phyloP scores from a whole-genome alignment of 2,329 filamentous ascomycete genomes.

The Macrophomina pseudophaseolina region DNA sequence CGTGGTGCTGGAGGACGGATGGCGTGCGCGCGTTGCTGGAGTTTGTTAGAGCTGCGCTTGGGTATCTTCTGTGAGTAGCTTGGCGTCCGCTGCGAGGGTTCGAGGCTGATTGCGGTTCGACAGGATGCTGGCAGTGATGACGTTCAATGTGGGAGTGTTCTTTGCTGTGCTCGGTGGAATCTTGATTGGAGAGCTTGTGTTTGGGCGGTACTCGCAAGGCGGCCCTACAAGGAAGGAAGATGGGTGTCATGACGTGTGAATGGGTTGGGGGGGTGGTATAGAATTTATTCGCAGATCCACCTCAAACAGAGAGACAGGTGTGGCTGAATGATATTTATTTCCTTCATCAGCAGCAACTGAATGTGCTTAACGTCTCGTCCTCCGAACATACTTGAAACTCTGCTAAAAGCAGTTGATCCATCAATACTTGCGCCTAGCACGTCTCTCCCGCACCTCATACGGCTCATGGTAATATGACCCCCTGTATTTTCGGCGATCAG shows the following conservation, averaged over 20 bases:
- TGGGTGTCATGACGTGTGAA: conserved; percentile 35
- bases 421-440: too few relatives aligned
- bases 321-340: too few relatives aligned
- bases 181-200: conserved; percentile 36
- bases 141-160: conserved; percentile 40
- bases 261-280: too few relatives aligned
- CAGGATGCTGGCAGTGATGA: conserved; percentile 42
- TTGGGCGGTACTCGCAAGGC: conserved; percentile 36
- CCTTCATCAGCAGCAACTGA: too few relatives aligned
- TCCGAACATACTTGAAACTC: too few relatives aligned
- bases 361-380: too few relatives aligned
- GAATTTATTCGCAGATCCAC: too few relatives aligned
- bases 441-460: not conserved
- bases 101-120: not conserved
- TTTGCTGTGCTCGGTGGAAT: conserved; percentile 39
- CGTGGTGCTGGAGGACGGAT: conserved; percentile 35
- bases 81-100: not conserved
- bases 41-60: conserved; percentile 35
- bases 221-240: conserved; percentile 34
- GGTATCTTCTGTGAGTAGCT: conserved; percentile 37
- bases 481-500: not conserved
- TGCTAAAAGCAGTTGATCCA: too few relatives aligned
- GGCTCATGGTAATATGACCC: not conserved
- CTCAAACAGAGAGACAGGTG: too few relatives aligned
- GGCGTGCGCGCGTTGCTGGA: conserved; percentile 33